Conservation (phyloP, 805 yeast species). For the Starmerella asiatica region DNA sequence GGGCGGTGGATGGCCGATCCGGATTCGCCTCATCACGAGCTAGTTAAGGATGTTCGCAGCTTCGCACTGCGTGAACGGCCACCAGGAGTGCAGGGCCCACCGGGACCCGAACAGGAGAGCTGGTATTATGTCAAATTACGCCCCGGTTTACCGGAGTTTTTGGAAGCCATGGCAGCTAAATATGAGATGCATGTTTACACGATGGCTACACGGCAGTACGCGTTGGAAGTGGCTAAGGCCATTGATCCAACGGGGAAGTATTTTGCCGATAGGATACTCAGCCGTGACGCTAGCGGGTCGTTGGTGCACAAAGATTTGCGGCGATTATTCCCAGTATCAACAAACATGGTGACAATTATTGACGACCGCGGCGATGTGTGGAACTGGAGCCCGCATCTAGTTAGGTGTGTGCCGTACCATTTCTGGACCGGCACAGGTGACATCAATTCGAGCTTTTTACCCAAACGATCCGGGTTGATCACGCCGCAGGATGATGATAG, state of each 20-base stretch:
- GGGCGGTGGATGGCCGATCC: slow-evolving; percentile 92
- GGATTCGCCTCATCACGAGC: slow-evolving; percentile 67
- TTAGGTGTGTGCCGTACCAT: slow-evolving; percentile 89
- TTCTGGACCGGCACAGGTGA: slow-evolving; percentile 97
- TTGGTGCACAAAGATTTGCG: slow-evolving; percentile 77
- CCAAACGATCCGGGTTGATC: slow-evolving; percentile 42
- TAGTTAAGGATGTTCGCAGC: slow-evolving; percentile 65
- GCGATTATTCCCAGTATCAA: slow-evolving; percentile 86
- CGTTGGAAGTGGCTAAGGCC: slow-evolving; percentile 72
- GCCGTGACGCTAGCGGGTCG: slow-evolving; percentile 91
- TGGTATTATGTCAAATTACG: slow-evolving; percentile 88
- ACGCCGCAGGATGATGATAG: slow-evolving; percentile 20
- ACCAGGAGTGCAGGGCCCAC: neutral
- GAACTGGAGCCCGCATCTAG: slow-evolving; percentile 88
- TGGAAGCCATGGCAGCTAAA: slow-evolving; percentile 44
- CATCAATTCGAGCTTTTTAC: slow-evolving; percentile 82
- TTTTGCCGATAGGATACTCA: slow-evolving; percentile 82
- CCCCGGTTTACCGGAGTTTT: slow-evolving; percentile 70
- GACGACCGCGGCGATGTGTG: slow-evolving; percentile 98
- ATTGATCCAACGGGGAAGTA: slow-evolving; percentile 79
- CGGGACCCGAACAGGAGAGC: slow-evolving; percentile 29
- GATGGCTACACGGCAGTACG: slow-evolving; percentile 95
- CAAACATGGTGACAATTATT: slow-evolving; percentile 88
- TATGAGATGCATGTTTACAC: slow-evolving; percentile 93
- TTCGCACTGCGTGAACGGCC: slow-evolving; percentile 66